Percentiles rank a stretch among this genome's conserved stretches.
phyloP scores from a whole-genome alignment of 2,329 filamentous ascomycete genomes.

The Acrocalymma vagum region DNA sequence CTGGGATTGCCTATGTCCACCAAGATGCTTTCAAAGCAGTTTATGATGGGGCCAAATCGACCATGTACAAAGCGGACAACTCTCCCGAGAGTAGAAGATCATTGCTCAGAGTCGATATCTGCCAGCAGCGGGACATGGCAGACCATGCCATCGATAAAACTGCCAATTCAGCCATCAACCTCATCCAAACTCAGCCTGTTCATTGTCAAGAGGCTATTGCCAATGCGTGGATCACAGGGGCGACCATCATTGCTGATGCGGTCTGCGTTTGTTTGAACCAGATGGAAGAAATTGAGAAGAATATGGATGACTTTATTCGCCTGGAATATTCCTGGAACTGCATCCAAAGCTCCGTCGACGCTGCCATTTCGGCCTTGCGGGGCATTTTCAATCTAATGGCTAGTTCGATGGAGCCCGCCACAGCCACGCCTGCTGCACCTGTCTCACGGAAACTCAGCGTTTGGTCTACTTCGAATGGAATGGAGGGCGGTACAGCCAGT shows the following conservation, averaged over 20 bases:
- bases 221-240: conserved; percentile 55
- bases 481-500: conserved; percentile 18
- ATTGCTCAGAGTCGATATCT: conserved; percentile 53
- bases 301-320: conserved; percentile 55
- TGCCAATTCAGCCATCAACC: conserved; percentile 52
- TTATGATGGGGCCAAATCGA: conserved; percentile 52
- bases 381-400: conserved; percentile 58
- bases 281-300: conserved; percentile 49
- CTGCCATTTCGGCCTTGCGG: conserved; percentile 52
- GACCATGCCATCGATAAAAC: conserved; percentile 58
- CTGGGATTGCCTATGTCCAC: conserved; percentile 55
- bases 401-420: too few species aligned
- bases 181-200: conserved; percentile 53
- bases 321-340: conserved; percentile 54
- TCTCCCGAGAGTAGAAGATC: conserved; percentile 37
- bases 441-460: conserved; percentile 35
- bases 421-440: conserved; percentile 11
- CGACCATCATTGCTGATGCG: conserved; percentile 55
- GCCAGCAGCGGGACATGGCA: conserved; percentile 55
- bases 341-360: conserved; percentile 52
- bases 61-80: conserved; percentile 41
- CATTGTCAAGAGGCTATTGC: conserved; percentile 52
- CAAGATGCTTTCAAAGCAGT: conserved; percentile 58
- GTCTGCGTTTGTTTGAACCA: conserved; percentile 52
- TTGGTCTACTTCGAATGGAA: conserved; percentile 26